Conservation (phyloP, 352 stramenopile species). For the Pythium scleroteichum region DNA sequence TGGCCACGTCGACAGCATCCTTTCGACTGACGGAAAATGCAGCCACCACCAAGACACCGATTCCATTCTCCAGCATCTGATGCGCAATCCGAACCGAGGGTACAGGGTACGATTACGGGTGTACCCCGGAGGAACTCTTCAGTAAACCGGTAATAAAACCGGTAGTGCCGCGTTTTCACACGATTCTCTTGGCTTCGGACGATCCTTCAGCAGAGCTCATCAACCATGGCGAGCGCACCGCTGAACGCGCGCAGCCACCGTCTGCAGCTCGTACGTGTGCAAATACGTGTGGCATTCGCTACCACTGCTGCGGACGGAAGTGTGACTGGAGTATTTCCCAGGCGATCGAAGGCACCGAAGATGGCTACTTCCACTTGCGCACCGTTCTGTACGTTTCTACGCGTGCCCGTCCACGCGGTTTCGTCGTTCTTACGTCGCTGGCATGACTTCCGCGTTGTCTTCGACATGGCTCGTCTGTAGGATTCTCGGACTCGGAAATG, state of each 20-base stretch:
- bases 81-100: background rate
- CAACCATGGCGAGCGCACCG: slow-evolving; percentile 6
- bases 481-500: slow-evolving; percentile 84
- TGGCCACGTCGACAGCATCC: slow-evolving; percentile 16
- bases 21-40: slow-evolving; percentile 10
- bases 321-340: too few species aligned
- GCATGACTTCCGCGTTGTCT: background rate
- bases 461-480: slow-evolving; percentile 29
- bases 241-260: slow-evolving; percentile 22
- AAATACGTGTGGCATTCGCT: background rate
- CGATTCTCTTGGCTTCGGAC: slow-evolving; percentile 17
- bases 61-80: background rate
- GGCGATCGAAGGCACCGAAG: slow-evolving; percentile 53
- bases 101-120: background rate
- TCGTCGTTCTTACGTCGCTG: too few species aligned
- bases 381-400: slow-evolving; percentile 47
- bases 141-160: slow-evolving; percentile 7
- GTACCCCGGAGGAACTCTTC: background rate
- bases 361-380: slow-evolving; percentile 71
- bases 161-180: background rate
- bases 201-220: background rate
- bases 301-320: background rate
- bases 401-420: background rate
- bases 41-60: slow-evolving; percentile 8
- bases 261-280: slow-evolving; percentile 25